Evolutionary conservation across 169 alveolate genomes (phyloP).

Genomic region (Plasmodium fragile): DNA sequence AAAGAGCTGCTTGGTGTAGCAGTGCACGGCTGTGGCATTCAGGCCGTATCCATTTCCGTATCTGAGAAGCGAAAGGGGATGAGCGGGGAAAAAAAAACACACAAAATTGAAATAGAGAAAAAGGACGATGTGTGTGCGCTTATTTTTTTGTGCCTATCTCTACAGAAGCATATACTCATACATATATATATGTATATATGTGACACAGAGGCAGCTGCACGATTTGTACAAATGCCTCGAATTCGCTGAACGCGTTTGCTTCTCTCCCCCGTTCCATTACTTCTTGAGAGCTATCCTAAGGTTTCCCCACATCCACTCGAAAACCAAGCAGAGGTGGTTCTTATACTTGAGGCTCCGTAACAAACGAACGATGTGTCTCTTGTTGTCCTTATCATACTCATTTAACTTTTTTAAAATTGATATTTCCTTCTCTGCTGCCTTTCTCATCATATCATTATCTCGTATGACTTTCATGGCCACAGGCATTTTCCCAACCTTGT

Average conservation of each 20-base stretch:
- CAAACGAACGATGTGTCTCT: constrained; percentile 88
- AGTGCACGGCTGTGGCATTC: constrained; percentile 86
- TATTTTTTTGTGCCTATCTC: background rate
- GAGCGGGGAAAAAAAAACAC: constrained; percentile 4
- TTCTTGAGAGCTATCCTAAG: constrained; percentile 89
- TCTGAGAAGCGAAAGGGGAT: constrained; percentile 61
- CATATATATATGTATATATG: background rate
- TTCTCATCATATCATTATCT: constrained; percentile 92
- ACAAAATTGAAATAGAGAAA: background rate
- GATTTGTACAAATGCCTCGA: background rate
- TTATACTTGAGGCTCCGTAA: constrained; percentile 86
- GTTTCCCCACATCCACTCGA: constrained; percentile 94
- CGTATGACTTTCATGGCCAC: constrained; percentile 91
- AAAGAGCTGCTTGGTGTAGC: constrained; percentile 89
- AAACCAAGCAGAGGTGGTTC: constrained; percentile 92
- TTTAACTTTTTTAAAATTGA: constrained; percentile 86
- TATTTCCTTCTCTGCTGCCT: constrained; percentile 93
- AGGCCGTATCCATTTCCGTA: constrained; percentile 89
- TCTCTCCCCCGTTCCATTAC: constrained; percentile 69
- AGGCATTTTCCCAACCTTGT: constrained; percentile 76
- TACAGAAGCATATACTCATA: background rate
- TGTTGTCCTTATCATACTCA: constrained; percentile 87
- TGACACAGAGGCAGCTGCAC: background rate
- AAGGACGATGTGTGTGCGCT: background rate
- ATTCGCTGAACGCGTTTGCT: background rate